phyloP scores from a whole-genome alignment of 1,284 basidiomycete genomes.

The Waitea zeae region DNA sequence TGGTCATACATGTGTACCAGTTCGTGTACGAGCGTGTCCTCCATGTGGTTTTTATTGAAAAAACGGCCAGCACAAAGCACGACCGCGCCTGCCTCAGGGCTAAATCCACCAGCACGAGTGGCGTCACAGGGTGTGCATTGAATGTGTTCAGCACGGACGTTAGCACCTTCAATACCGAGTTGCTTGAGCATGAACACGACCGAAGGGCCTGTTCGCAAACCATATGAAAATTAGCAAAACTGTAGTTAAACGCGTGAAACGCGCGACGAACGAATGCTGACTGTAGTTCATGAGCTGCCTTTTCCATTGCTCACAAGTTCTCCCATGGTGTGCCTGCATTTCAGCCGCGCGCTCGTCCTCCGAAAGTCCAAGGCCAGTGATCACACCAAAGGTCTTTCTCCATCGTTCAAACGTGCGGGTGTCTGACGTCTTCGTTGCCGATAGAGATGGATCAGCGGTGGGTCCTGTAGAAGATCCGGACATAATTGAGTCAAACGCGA shows the following conservation, averaged over 20 bases:
- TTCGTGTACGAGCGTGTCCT: conserved; percentile 88
- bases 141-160: conserved; percentile 51
- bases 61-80: conserved; percentile 75
- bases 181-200: conserved; percentile 85
- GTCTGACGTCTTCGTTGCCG: no score
- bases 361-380: conserved; percentile 39
- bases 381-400: conserved; percentile 29
- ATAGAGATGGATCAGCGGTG: no score
- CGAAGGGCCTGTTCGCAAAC: conserved; percentile 43
- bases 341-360: conserved; percentile 29
- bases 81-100: conserved; percentile 56
- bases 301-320: conserved; percentile 41
- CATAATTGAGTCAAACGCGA: no score
- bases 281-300: conserved; percentile 33
- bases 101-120: conserved; percentile 69
- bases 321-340: conserved; percentile 21
- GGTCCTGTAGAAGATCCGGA: no score
- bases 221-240: conserved; percentile 1
- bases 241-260: conserved; percentile 1
- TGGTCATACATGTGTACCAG: conserved; percentile 95
- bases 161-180: conserved; percentile 54
- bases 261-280: conserved; percentile 12
- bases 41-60: conserved; percentile 73
- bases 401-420: conserved; percentile 30
- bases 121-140: conserved; percentile 71